Evolutionary conservation across 768 basidiomycete genomes (phyloP), one percentile per base, ranked within the genome.

Genomic region (Collybiopsis luxurians): DNA sequence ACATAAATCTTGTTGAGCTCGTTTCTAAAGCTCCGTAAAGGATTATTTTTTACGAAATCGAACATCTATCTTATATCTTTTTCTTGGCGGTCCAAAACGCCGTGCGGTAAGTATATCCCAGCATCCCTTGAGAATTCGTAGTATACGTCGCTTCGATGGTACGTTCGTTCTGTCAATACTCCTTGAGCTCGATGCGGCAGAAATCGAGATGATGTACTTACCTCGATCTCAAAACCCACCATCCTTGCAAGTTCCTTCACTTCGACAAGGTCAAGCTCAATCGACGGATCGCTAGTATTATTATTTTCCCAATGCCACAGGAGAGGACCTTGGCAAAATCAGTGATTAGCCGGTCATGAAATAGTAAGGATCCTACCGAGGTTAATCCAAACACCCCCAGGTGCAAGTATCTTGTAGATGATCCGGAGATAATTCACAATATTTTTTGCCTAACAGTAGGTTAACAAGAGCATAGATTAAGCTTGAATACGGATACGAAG

Each of bases 281-380:
- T 79, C 1, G 91, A 93, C 0, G 85, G 79, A 60, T 96, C 92
- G 60, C 85, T 84, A 40, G 84, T 83, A 54, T 69, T 78, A 66
- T 92, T 94, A 70, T 96, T 95, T 66, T 98, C 95, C 71, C 87
- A 98, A 68, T 98, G 96, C 95, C 96, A 98, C n/a, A 98, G 73
- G 1, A 96, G 73, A 0, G 96, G 96, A 2, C 95, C 95, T 88
- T 38, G 28, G 21, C 17, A 43, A 38, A 55, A 39, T 43, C 19
- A 49, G 39, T 45, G 21, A 50, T 46, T 4, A 51, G 23, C 26
- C 21, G 11, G 36, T 3, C n/a, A n/a, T 23, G 36, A 34, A 27
- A 27, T 26, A 24, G n/a, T n/a, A 39, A 53, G 27, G 55, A 34
- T 34, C 76, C 9, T 56, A 87, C 87, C 90, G 9, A 94, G 73